Evolutionary conservation across 441 rosid species (phyloP).

Genomic region (Corymbia calophylla): DNA sequence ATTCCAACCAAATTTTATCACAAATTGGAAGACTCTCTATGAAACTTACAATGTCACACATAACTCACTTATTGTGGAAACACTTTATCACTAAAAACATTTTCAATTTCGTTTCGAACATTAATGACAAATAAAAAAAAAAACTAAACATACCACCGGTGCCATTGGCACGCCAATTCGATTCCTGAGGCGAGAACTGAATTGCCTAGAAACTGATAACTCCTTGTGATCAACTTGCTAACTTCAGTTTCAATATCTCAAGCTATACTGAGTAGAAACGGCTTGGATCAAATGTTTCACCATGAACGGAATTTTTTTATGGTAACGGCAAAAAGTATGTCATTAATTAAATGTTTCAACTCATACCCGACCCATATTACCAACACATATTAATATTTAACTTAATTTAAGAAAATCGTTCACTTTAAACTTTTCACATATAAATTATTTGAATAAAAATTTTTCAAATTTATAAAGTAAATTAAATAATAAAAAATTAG

Average conservation of each 20-base stretch:
- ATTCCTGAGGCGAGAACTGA: too few species aligned
- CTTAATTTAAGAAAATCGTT: too few species aligned
- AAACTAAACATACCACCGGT: not conserved
- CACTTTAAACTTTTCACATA: too few species aligned
- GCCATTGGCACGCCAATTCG: too few species aligned
- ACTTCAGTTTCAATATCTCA: rapidly evolving
- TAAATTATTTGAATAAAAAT: too few species aligned
- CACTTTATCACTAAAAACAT: not conserved
- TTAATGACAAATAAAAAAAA: rapidly evolving
- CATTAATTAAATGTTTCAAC: too few species aligned
- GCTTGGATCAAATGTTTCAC: rapidly evolving
- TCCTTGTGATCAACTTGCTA: not conserved
- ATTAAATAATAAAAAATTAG: too few species aligned
- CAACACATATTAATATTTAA: too few species aligned
- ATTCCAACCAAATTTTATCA: too few species aligned
- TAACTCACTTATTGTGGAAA: not conserved
- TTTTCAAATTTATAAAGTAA: too few species aligned
- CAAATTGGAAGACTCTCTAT: too few species aligned
- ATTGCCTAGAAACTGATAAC: not conserved
- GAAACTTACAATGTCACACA: rapidly evolving
- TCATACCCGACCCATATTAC: too few species aligned
- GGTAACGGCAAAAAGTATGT: not conserved
- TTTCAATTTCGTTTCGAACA: rapidly evolving
- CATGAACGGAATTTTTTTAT: rapidly evolving
- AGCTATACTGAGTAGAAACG: rapidly evolving